Evolutionary conservation across 2,329 filamentous ascomycete species (phyloP), one percentile per base, ranked within the genome.

Genomic region (Nigrograna mackinnonii): DNA sequence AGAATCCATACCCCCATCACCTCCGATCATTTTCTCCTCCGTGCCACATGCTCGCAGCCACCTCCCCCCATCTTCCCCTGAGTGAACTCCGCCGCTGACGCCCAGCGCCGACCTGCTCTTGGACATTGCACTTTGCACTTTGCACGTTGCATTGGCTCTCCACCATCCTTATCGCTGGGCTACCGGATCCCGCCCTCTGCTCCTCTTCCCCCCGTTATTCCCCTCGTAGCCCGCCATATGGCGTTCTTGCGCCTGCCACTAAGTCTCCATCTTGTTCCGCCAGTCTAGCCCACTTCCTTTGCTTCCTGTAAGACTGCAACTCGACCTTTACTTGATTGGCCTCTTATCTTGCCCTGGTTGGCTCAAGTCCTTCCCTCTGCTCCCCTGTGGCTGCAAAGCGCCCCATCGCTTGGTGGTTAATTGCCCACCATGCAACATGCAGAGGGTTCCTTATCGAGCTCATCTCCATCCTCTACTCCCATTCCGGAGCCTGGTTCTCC

Each of bases 401-500:
- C 39, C 44, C 47, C 36, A 46, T 59, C 52, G 55, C 54, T 57
- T 57, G 44, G 38, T 45, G 43, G 43, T 48, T 50, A 41, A 55
- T 45, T 42, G 35, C 41, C 36, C 35, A 36, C 22, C 41, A 37
- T 32, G 49, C 50, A 47, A 41, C 35, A 41, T 22, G 35, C 38
- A 44, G 55, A 57, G 43, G 55, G 49, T 47, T 58, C 44, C 63
- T 67, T 67, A 67, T 66, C 63, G 56, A 54, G 37, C 53, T 54
- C 45, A 35, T 50, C 46, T 47, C 47, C 49, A 51, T 36, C 17
- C 43, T 49, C 50, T 54, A 55, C 35, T 44, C 53, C 50, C 21
- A 49, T 58, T 50, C 34, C 36, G 52, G 52, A 37, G 18, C 49
- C 52, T 41, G 48, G 41, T 52, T 56, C 60, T 56, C 52, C 52